A percentile compares a stretch with the other conserved stretches of the same genome.
phyloP scores from a whole-genome alignment of 192 early-diverging fungal genomes.

The Mortierella alpina region DNA sequence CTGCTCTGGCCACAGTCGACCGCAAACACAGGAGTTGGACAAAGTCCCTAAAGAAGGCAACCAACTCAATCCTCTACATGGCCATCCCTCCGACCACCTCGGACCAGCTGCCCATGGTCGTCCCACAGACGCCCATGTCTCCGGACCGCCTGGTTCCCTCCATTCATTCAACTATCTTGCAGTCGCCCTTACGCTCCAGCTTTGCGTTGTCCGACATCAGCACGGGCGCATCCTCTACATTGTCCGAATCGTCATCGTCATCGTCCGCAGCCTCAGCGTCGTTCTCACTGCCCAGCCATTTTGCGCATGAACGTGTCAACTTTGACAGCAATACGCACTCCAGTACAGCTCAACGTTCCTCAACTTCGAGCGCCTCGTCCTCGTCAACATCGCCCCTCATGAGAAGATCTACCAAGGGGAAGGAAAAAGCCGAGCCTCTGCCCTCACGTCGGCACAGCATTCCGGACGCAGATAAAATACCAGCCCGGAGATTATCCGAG shows the following conservation, averaged over 20 bases:
- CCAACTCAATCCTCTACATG: slow-evolving; percentile 51
- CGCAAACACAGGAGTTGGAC: slow-evolving; percentile 49
- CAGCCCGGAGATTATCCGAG: no score
- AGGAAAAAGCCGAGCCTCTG: slow-evolving; percentile 13
- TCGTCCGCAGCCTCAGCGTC: slow-evolving; percentile 3
- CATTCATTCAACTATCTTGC: slow-evolving; percentile 24
- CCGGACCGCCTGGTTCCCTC: slow-evolving; percentile 35
- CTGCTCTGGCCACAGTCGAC: neutral
- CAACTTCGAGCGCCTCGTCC: slow-evolving; percentile 3
- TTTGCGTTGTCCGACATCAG: neutral
- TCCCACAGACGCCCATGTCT: slow-evolving; percentile 50
- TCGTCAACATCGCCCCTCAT: neutral
- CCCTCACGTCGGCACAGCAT: neutral
- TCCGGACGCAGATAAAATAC: no score
- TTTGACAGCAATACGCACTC: neutral
- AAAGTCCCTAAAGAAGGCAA: slow-evolving; percentile 46
- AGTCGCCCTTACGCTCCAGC: neutral
- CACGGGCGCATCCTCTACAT: neutral
- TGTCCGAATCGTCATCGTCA: neutral
- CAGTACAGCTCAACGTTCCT: neutral
- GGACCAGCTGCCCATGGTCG: slow-evolving; percentile 45
- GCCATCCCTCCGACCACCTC: slow-evolving; percentile 47
- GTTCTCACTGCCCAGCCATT: neutral
- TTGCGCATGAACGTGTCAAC: neutral
- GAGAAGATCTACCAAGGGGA: slow-evolving; percentile 6